These are phyloP conservation scores for Gamarada debralockiae DNA, from an alignment of 495 filamentous ascomycete species.

Conservation along the genomic window DNA sequence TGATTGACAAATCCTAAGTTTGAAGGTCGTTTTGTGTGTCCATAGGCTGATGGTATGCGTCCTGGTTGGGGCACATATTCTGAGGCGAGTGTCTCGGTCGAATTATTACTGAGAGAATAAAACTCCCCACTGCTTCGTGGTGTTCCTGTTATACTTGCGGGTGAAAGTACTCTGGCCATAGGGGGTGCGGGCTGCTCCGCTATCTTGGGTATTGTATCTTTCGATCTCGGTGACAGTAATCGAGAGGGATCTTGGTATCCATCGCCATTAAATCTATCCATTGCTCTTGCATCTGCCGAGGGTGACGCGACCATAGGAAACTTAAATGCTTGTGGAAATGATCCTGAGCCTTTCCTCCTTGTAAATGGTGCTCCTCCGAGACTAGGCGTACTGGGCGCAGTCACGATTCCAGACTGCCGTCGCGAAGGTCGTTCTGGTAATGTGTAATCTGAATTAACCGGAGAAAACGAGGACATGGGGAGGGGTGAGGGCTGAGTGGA, in stretches of 20 bases:
- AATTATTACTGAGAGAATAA: constrained; percentile 90
- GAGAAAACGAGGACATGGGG: constrained; percentile 17
- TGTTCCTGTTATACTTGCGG: constrained; percentile 63
- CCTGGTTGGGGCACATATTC: constrained; percentile 73
- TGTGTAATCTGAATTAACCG: neutral
- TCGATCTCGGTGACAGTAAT: constrained; percentile 13
- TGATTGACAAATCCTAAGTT: constrained; percentile 44
- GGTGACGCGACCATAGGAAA: constrained; percentile 18
- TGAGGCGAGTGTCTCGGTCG: constrained; percentile 86
- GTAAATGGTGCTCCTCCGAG: constrained; percentile 16
- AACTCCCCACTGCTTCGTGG: constrained; percentile 92
- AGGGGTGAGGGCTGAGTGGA: constrained; percentile 25
- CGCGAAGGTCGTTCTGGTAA: constrained; percentile 22
- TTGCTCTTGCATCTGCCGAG: constrained; percentile 8
- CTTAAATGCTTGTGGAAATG: constrained; percentile 18
- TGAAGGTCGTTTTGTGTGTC: constrained; percentile 61
- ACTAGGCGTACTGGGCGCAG: constrained; percentile 37
- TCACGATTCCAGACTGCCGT: constrained; percentile 32
- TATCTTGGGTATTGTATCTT: constrained; percentile 34
- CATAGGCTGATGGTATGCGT: constrained; percentile 39
- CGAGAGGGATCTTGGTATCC: constrained; percentile 10
- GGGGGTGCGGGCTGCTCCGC: constrained; percentile 49
- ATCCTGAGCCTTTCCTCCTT: constrained; percentile 12
- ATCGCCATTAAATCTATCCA: constrained; percentile 7
- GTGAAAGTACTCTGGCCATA: constrained; percentile 58